Evolutionary conservation across 2,329 filamentous ascomycete genomes (phyloP), one percentile per base, ranked within the genome.

Genomic region (Dactylellina sp.): DNA sequence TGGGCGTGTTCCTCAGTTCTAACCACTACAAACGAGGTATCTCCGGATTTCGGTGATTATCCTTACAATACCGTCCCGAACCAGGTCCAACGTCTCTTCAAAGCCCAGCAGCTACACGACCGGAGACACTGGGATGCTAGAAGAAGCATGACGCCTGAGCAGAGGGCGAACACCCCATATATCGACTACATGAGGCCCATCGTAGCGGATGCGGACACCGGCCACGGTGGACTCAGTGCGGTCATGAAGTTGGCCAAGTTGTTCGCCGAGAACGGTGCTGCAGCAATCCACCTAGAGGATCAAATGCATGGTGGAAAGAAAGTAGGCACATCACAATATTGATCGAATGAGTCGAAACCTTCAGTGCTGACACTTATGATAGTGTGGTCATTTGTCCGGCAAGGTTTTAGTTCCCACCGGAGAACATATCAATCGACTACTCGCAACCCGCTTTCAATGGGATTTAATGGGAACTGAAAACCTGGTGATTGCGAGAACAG

Each of bases 51-150:
- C 83, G 95, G 95, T 79, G 95, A 99, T 82, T 99, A 99, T 81
- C 95, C 95, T 0, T 99, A 99, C 84, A 98, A 98, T 81, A 99
- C 95, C 0, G 95, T 99, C 2, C 95, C 95, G 7, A 98, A 98
- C 83, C 95, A 98, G 81, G 95, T 99, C 2, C 93, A 99, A 83
- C 88, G 95, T 76, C 84, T 99, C 57, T 92, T 96, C 83, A 98
- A 98, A 83, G 95, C 95, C 2, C 95, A 99, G 82, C 93, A 93
- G 77, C 89, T 98, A 85, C 95, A 99, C 81, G 95, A 99, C 82
- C 89, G 95, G 77, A 97, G 96, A 82, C 91, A 97, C 79, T 98
- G 91, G 89, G 93, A 97, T 81, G 84, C 87, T 22, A 86, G 95
- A 71, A 87, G 93, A 77, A 92, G 92, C 81, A 83, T 98, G 85